A percentile compares a stretch with the other conserved stretches of the same genome.
Conservation (phyloP, 208 protist genomes). For the Leishmania aethiopica region DNA sequence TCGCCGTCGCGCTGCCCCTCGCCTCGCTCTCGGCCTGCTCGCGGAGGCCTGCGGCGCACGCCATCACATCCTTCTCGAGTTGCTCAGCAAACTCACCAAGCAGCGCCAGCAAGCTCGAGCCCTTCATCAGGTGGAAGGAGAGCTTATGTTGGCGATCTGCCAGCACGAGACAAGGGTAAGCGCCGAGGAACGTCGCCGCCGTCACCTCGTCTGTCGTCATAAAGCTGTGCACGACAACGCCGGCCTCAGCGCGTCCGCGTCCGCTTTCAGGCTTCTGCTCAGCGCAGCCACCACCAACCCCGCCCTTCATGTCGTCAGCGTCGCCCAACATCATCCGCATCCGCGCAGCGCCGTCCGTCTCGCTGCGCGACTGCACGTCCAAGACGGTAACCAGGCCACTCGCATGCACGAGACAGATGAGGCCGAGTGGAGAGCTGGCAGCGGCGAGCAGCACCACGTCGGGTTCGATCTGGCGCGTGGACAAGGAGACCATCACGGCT, state of each 20-base stretch:
- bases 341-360: background rate
- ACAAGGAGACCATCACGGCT: background rate
- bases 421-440: slow-evolving; percentile 54
- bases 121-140: slow-evolving; percentile 70
- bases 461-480: slow-evolving; percentile 44
- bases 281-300: background rate
- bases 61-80: slow-evolving; percentile 32
- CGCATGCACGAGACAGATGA: slow-evolving; percentile 75
- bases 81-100: slow-evolving; percentile 62
- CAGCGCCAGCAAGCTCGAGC: slow-evolving; percentile 49
- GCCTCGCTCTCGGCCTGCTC: background rate
- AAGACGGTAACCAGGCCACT: slow-evolving; percentile 67
- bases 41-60: background rate
- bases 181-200: slow-evolving; percentile 63
- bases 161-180: slow-evolving; percentile 74
- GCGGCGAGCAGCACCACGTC: slow-evolving; percentile 77
- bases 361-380: slow-evolving; percentile 40
- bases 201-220: slow-evolving; percentile 60
- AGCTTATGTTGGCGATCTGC: slow-evolving; percentile 54
- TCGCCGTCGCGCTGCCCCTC: no score
- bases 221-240: slow-evolving; percentile 57
- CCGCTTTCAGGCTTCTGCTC: background rate
- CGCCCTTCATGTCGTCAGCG: background rate
- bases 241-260: slow-evolving; percentile 24
- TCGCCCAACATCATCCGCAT: background rate